Conservation (phyloP, 116 monocot genomes). For the Trichopus zeylanicus region DNA sequence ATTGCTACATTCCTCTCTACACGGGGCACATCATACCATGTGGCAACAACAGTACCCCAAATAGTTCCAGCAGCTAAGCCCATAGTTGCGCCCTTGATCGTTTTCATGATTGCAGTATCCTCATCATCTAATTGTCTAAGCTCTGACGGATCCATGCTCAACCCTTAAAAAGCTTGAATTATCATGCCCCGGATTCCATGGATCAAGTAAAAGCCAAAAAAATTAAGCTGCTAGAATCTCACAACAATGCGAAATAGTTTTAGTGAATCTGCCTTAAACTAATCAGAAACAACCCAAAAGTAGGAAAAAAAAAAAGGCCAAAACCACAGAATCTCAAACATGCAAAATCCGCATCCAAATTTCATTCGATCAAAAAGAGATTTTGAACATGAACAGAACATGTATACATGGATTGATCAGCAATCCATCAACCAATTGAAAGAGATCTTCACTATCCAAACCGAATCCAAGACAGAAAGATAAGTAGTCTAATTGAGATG, state of each 20-base stretch:
- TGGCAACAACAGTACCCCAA: slow-evolving; percentile 88
- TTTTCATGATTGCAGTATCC: slow-evolving; percentile 57
- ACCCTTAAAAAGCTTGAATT: not conserved
- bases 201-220: no score
- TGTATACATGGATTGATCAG: not conserved
- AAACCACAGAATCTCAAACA: not conserved
- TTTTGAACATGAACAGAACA: not conserved
- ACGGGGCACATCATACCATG: slow-evolving; percentile 90
- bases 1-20: slow-evolving; percentile 86
- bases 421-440: not conserved
- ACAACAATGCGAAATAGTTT: not conserved
- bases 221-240: no score
- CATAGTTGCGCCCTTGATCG: slow-evolving; percentile 70
- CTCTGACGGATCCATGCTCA: slow-evolving; percentile 31
- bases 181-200: not conserved
- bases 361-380: not conserved
- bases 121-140: slow-evolving; percentile 46
- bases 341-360: not conserved
- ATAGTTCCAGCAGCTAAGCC: slow-evolving; percentile 69
- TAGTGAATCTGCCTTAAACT: not conserved
- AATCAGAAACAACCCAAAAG: not conserved
- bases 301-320: not conserved
- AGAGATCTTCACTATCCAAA: no score
- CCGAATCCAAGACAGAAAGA: no score
- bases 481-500: no score